phyloP scores from a whole-genome alignment of 2,329 filamentous ascomycete genomes.

The Elsinoe ampelina region DNA sequence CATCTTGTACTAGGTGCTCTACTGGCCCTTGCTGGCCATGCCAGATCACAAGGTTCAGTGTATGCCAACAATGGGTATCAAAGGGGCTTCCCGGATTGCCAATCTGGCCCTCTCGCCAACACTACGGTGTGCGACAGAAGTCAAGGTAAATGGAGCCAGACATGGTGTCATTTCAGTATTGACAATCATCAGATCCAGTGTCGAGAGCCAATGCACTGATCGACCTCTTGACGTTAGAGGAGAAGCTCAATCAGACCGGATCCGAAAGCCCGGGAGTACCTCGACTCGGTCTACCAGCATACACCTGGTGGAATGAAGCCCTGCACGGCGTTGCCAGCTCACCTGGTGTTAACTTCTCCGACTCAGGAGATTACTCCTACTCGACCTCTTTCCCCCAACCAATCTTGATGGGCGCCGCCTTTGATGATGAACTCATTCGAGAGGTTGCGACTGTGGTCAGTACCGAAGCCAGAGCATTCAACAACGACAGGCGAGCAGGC shows the following conservation, averaged over 20 bases:
- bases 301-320: slow-evolving; percentile 54
- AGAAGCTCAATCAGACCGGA: slow-evolving; percentile 48
- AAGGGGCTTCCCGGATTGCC: slow-evolving; percentile 40
- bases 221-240: slow-evolving; percentile 40
- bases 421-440: slow-evolving; percentile 53
- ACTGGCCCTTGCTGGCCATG: slow-evolving; percentile 10
- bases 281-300: slow-evolving; percentile 48
- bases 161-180: background rate
- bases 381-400: slow-evolving; percentile 59
- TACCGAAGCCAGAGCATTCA: slow-evolving; percentile 57
- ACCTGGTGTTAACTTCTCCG: slow-evolving; percentile 48
- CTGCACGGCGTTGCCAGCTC: slow-evolving; percentile 45
- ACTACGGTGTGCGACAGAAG: slow-evolving; percentile 43
- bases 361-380: slow-evolving; percentile 45
- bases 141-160: slow-evolving; percentile 22
- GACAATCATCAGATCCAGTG: slow-evolving; percentile 20
- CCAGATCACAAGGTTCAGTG: slow-evolving; percentile 7
- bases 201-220: slow-evolving; percentile 41
- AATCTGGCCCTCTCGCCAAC: slow-evolving; percentile 39
- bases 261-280: slow-evolving; percentile 43
- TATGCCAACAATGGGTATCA: slow-evolving; percentile 8
- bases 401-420: slow-evolving; percentile 52
- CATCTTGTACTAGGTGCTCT: background rate
- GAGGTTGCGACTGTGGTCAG: slow-evolving; percentile 47
- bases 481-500: slow-evolving; percentile 48